Evolutionary conservation across 2,329 filamentous ascomycete species (phyloP), one percentile per base, ranked within the genome.

Genomic region (Pseudocercospora crystallina): DNA sequence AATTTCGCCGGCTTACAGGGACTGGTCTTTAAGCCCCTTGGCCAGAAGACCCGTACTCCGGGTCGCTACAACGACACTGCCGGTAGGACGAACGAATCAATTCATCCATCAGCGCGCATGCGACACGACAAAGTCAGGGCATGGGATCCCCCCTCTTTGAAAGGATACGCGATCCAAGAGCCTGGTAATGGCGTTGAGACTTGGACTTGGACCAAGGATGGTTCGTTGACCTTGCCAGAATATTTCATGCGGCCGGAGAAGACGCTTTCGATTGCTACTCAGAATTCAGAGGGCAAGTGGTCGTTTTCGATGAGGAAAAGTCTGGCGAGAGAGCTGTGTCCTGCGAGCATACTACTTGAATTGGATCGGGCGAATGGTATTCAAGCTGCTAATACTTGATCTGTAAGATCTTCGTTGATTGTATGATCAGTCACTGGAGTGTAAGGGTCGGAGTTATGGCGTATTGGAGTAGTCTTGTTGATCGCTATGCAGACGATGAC

Each of bases 1-100:
- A 57, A 57, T 31, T 57, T 57, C 17, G 35, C 43, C 11, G 51
- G 54, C 15, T 31, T 53, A 3, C 43, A 43, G 14, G 54, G 54
- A 9, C 15, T 17, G 10, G 48, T 57, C 40, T 57, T 54, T 30
- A 34, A 47, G 13, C 20, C 47, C 13, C 51, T 57, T 7, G 54
- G 54, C 14, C 34, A 10, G 14, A 12, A 39, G 5, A 31, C 43
- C 2, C 36, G 54, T 4, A 57, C 47, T 4, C 54, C 51, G 13
- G 54, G 47, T 12, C 35, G 31, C 5, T 57, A 54, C 12, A 37
- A 14, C 13, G 43, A 40, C 17, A 41, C 10, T 4, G 36, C 9
- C 2, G 49, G 48, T 10, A 37, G 29, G n/a, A 52, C 51, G 11
- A 41, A 54, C 15, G 39, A 57, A 14, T 47, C 14, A 8, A 43